A percentile compares a stretch with the other conserved stretches of the same genome.
Conservation (phyloP, 1,139 yeast species). For the Yamadazyma taylorii region DNA sequence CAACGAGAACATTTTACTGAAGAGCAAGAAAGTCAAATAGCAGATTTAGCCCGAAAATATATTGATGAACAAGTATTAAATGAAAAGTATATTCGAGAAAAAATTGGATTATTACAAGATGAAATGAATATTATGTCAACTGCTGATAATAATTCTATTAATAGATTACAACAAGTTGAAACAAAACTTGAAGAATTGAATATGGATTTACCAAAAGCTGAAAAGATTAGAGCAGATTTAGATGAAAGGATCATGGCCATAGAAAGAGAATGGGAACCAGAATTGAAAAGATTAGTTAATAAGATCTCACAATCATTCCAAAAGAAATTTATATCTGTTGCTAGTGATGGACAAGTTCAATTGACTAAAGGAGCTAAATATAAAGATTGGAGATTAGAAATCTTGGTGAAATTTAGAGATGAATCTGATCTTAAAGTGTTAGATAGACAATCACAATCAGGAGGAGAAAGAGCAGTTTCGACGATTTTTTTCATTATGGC, state of each 20-base stretch:
- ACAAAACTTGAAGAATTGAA: slow-evolving; percentile 32
- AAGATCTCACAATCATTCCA: slow-evolving; percentile 65
- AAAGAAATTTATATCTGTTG: slow-evolving; percentile 67
- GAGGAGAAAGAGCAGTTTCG: slow-evolving; percentile 96
- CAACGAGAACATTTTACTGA: slow-evolving; percentile 40
- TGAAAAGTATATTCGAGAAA: slow-evolving; percentile 31
- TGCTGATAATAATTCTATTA: slow-evolving; percentile 40
- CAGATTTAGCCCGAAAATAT: slow-evolving; percentile 46
- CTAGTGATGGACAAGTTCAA: slow-evolving; percentile 80
- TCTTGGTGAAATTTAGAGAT: slow-evolving; percentile 82
- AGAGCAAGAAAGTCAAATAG: slow-evolving; percentile 43
- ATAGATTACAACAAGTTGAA: slow-evolving; percentile 29
- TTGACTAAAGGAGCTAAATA: slow-evolving; percentile 55
- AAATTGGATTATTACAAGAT: slow-evolving; percentile 36
- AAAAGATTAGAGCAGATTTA: slow-evolving; percentile 22
- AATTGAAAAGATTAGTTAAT: slow-evolving; percentile 48
- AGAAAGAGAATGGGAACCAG: slow-evolving; percentile 56
- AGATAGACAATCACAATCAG: slow-evolving; percentile 89
- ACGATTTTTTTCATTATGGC: slow-evolving; percentile 91
- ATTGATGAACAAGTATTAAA: slow-evolving; percentile 42
- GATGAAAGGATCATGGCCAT: slow-evolving; percentile 40
- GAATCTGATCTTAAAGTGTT: slow-evolving; percentile 66
- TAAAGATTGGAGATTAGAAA: slow-evolving; percentile 80
- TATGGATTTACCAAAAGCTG: slow-evolving; percentile 34
- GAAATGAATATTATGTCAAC: slow-evolving; percentile 39